These are phyloP conservation scores for Alternaria ethzedia DNA, from an alignment of 2,329 filamentous ascomycete genomes.

Conservation along the genomic window DNA sequence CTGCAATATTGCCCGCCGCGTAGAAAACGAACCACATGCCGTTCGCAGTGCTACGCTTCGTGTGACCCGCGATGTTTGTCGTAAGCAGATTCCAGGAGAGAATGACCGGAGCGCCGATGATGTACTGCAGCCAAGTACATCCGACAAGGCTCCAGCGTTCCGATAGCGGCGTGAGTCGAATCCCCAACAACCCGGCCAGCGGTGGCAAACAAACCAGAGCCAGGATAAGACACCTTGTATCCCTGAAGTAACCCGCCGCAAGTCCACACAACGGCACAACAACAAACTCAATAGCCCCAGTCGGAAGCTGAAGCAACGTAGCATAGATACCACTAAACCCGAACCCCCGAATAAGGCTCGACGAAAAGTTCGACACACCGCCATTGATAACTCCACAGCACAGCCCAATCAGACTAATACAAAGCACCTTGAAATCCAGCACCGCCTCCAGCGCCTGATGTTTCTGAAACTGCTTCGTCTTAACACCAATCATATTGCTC, in stretches of 20 bases:
- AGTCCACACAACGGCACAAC: slow-evolving; percentile 46
- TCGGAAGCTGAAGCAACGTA: slow-evolving; percentile 53
- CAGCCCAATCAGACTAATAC: slow-evolving; percentile 51
- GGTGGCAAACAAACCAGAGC: slow-evolving; percentile 54
- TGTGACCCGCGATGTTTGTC: slow-evolving; percentile 56
- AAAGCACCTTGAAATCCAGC: slow-evolving; percentile 50
- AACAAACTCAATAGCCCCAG: slow-evolving; percentile 53
- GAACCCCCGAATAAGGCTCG: slow-evolving; percentile 54
- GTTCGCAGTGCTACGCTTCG: slow-evolving; percentile 58
- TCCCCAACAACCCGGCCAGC: slow-evolving; percentile 58
- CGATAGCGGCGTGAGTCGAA: slow-evolving; percentile 55
- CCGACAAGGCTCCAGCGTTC: slow-evolving; percentile 58
- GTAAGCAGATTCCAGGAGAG: slow-evolving; percentile 60
- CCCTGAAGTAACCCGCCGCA: slow-evolving; percentile 39
- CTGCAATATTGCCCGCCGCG: slow-evolving; percentile 57
- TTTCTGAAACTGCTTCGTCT: slow-evolving; percentile 47
- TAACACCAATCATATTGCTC: slow-evolving; percentile 52
- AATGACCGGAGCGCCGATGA: slow-evolving; percentile 59
- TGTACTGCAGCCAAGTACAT: slow-evolving; percentile 61
- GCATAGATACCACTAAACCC: slow-evolving; percentile 51
- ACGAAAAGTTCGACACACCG: slow-evolving; percentile 59
- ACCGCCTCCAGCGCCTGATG: slow-evolving; percentile 51
- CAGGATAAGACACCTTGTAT: slow-evolving; percentile 40
- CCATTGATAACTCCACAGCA: slow-evolving; percentile 58
- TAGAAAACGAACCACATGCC: slow-evolving; percentile 59